Conservation (phyloP, 1,284 basidiomycete genomes). For the Marasmius sp. region DNA sequence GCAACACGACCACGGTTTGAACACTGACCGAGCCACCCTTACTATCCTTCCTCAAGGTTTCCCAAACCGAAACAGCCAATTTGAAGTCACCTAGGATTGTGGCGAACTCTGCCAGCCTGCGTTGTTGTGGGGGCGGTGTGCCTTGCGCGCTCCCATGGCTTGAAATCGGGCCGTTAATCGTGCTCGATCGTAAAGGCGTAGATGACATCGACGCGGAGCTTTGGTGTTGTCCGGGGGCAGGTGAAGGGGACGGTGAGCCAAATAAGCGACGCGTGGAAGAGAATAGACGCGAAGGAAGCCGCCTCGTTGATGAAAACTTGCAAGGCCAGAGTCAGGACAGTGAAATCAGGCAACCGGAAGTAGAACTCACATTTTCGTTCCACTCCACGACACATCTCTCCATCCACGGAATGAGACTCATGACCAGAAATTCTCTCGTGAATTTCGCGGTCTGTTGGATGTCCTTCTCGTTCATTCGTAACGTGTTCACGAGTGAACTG, state of each 20-base stretch:
- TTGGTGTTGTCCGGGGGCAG: slow-evolving; percentile 36
- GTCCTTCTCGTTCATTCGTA: slow-evolving; percentile 73
- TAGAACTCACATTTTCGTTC: slow-evolving; percentile 77
- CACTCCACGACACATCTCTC: slow-evolving; percentile 91
- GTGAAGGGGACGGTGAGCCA: slow-evolving; percentile 58
- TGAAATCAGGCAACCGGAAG: neutral
- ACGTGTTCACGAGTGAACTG: slow-evolving; percentile 35
- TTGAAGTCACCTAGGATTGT: slow-evolving; percentile 91
- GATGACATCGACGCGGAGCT: slow-evolving; percentile 45
- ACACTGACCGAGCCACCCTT: slow-evolving; percentile 67
- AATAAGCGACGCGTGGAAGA: slow-evolving; percentile 92
- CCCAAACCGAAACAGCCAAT: slow-evolving; percentile 85
- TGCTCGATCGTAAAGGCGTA: slow-evolving; percentile 42
- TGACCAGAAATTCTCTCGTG: slow-evolving; percentile 86
- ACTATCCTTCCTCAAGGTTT: slow-evolving; percentile 77
- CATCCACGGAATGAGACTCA: slow-evolving; percentile 95
- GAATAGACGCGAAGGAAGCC: slow-evolving; percentile 79
- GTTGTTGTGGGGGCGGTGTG: slow-evolving; percentile 61
- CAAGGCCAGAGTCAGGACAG: neutral
- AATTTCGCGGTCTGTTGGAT: slow-evolving; percentile 81
- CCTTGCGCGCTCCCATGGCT: slow-evolving; percentile 10
- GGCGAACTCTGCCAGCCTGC: slow-evolving; percentile 93
- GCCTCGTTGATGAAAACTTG: slow-evolving; percentile 79
- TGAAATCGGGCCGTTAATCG: slow-evolving; percentile 17
- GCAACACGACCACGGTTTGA: neutral